phyloP scores from a whole-genome alignment of 257 asterid species.

The Henckelia pumila region DNA sequence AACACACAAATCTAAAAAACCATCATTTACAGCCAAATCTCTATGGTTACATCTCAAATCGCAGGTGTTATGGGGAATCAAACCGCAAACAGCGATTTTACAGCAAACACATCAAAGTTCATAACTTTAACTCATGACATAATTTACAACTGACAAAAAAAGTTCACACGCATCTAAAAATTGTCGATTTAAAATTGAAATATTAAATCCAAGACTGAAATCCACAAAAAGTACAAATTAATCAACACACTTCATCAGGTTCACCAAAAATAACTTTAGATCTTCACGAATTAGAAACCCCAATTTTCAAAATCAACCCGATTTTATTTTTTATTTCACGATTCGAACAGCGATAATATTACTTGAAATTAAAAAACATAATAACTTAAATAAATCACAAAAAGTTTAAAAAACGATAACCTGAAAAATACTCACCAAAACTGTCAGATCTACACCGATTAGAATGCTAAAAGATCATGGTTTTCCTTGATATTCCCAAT shows the following conservation, averaged over 20 bases:
- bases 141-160: neutral
- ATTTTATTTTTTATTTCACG: no score
- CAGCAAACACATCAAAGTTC: no score
- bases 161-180: neutral
- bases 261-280: neutral
- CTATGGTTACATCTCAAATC: no score
- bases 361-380: neutral
- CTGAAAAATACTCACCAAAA: neutral
- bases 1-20: neutral
- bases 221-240: neutral
- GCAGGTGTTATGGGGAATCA: no score
- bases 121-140: no score
- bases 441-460: constrained; percentile 29
- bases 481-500: constrained; percentile 12
- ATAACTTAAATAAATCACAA: neutral
- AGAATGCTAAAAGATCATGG: constrained; percentile 24
- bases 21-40: neutral
- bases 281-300: neutral
- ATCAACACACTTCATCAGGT: neutral
- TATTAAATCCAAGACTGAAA: neutral
- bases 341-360: neutral
- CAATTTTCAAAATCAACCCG: no score
- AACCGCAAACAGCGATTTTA: no score
- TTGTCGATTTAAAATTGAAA: no score
- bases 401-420: neutral